Base-by-base conservation (phyloP, 2,329 filamentous ascomycete species). In the Aspergillus glaucus region DNA sequence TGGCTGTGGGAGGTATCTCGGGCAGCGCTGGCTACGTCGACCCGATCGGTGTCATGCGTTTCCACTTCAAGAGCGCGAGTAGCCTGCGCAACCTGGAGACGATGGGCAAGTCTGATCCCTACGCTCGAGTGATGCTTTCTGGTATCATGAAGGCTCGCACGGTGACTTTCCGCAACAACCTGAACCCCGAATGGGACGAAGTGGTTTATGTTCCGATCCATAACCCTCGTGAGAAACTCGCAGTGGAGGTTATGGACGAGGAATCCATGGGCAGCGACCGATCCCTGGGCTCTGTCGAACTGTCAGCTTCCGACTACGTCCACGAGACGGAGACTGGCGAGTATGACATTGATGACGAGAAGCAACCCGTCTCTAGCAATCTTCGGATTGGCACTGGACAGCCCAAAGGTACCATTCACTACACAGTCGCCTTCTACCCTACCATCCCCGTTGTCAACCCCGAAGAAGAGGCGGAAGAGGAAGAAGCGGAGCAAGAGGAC, bases 41-140 rank as follows among this genome's bases (percentile, higher is more conserved):
- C 1, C 93, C 93, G 0, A 88, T 98, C 56, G 93, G 93, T 70
- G 90, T 98, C 19, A 88, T 97, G 83, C 85, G 93, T 54, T 78
- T 98, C 57, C 91, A 98, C 69, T 92, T 97, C 75, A 81, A 88
- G 72, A 84, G 81, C 61, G 93, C 89, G 26, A 81, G 78, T 44
- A 82, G 91, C 59, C 79, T 98, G 40, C 87, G 90, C 51, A 98
- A 98, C 67, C 79, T 96, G 46, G 93, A 98, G 70, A 88, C 89
- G 2, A 82, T 98, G 68, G 93, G 93, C 70, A 97, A 97, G 71
- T 97, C 93, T 1, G 94, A 98, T 68, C 89, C 93, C 0, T 98
- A 98, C 61, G 88, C 85, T 19, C 85, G 92, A 39, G 86, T 97
- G 1, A 71, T 96, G 46, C 79, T 96, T 6, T 95, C 91, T 43